Evolutionary conservation across 495 filamentous ascomycete genomes (phyloP), one percentile per base, ranked within the genome.

Genomic region (Oleoguttula mirabilis): DNA sequence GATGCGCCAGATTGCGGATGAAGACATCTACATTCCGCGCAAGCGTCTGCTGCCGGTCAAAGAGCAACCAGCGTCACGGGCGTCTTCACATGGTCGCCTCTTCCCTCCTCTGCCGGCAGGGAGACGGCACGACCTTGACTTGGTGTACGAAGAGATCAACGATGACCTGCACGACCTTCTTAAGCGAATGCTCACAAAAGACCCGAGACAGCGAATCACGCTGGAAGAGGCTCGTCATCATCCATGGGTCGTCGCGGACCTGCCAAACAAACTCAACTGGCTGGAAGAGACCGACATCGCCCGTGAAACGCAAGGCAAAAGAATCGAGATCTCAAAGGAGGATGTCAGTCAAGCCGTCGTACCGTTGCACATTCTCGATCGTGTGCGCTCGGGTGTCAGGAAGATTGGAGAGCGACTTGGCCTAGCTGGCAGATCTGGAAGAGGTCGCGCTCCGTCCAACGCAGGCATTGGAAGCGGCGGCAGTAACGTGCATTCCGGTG

Each of bases 201-300:
- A 96, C 55, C 90, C 88, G 0, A 66, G 79, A 23, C 78, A 85
- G 59, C 74, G 90, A 34, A 94, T 99, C 48, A 79, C 79, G 2
- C 64, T 99, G 36, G 81, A 79, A 47, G 88, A 95, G 54, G 88
- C 95, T 51, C 96, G 96, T 58, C 83, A 80, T 41, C 90, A 99
- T 54, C 80, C 82, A n/a, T 99, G 90, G 87, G 80, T 94, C 24
- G 68, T 88, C n/a, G 60, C 77, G 33, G 88, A 79, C 32, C 73
- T 99, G 33, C 63, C 71, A 22, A 79, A 94, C 50, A 74, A 79
- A 32, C 64, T 72, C 17, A 64, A 67, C 2, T 99, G 90, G 90
- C 73, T 96, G 12, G 86, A 95, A 50, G 84, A 94, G 42, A 94
- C 85, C 4, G 92, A 99, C 58, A 87, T 88, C 4, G 77, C 71